Evolutionary conservation across 2,329 filamentous ascomycete genomes (phyloP).

Genomic region (Exophiala oligosperma): DNA sequence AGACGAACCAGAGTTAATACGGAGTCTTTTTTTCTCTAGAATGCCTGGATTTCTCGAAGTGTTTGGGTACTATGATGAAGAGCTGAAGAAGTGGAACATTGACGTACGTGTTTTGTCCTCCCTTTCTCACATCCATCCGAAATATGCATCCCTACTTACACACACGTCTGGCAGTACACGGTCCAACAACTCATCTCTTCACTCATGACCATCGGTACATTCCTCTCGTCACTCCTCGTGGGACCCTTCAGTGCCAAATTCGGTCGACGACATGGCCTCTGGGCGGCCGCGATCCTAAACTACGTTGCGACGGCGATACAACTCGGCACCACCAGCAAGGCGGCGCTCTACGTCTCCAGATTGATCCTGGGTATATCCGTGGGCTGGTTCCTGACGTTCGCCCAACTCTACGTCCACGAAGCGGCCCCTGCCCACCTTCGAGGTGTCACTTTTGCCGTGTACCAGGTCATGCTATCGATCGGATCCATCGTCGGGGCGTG

Average conservation of each 20-base stretch:
- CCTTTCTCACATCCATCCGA: not conserved
- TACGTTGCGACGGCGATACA: conserved; percentile 47
- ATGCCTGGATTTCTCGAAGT: conserved; percentile 55
- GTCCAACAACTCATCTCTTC: conserved; percentile 57
- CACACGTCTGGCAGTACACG: conserved; percentile 37
- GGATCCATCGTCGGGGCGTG: conserved; percentile 21
- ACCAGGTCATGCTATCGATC: conserved; percentile 20
- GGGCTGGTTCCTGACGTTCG: conserved; percentile 48
- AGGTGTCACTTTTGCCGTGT: conserved; percentile 50
- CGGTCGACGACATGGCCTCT: conserved; percentile 48
- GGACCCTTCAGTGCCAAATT: conserved; percentile 50
- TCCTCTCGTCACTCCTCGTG: conserved; percentile 50
- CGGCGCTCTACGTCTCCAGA: conserved; percentile 48
- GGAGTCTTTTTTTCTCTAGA: not conserved
- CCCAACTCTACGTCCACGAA: conserved; percentile 52
- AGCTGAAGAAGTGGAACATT: conserved; percentile 17
- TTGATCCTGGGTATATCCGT: conserved; percentile 46
- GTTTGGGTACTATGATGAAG: conserved; percentile 51
- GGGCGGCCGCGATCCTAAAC: conserved; percentile 50
- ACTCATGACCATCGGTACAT: conserved; percentile 52
- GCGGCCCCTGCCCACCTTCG: conserved; percentile 49
- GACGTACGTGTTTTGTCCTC: not conserved
- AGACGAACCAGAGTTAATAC: not conserved
- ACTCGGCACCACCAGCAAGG: conserved; percentile 42
- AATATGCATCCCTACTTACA: not conserved